A percentile compares a stretch with the other conserved stretches of the same genome.
Evolutionary conservation across 2,329 filamentous ascomycete species (phyloP).

Genomic region (Xylaria sp.): DNA sequence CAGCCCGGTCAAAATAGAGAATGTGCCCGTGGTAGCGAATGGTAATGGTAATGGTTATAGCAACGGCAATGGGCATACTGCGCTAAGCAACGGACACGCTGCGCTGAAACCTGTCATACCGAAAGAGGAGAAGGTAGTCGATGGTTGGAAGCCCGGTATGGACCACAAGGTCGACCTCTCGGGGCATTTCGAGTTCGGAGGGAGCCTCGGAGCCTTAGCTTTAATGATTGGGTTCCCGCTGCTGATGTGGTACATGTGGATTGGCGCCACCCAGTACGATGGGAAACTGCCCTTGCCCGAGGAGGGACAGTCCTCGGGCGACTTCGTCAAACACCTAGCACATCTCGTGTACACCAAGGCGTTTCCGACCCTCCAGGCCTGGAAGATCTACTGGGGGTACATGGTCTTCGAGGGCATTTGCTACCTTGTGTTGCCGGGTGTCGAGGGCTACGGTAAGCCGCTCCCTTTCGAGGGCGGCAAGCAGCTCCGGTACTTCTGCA

Average conservation of each 20-base stretch:
- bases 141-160: slow-evolving; percentile 69
- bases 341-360: slow-evolving; percentile 83
- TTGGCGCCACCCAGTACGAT: slow-evolving; percentile 91
- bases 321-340: slow-evolving; percentile 78
- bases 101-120: slow-evolving; percentile 17
- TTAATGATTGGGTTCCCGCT: slow-evolving; percentile 96
- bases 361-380: slow-evolving; percentile 84
- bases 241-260: slow-evolving; percentile 99
- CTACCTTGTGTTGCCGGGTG: slow-evolving; percentile 88
- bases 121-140: slow-evolving; percentile 53
- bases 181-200: slow-evolving; percentile 84
- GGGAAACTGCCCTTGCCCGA: slow-evolving; percentile 79
- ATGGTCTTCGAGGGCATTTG: slow-evolving; percentile 84
- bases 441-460: slow-evolving; percentile 89
- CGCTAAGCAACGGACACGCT: slow-evolving; percentile 44
- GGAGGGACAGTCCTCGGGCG: slow-evolving; percentile 71
- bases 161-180: slow-evolving; percentile 73
- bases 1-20: slow-evolving; percentile 46
- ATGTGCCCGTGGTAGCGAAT: slow-evolving; percentile 37
- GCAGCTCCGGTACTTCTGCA: slow-evolving; percentile 95
- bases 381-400: slow-evolving; percentile 95
- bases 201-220: slow-evolving; percentile 77
- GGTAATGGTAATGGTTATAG: not conserved
- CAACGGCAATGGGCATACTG: not conserved
- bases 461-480: slow-evolving; percentile 84